Evolutionary conservation across 805 yeast species (phyloP).

Genomic region (Starmerella riodocensis): DNA sequence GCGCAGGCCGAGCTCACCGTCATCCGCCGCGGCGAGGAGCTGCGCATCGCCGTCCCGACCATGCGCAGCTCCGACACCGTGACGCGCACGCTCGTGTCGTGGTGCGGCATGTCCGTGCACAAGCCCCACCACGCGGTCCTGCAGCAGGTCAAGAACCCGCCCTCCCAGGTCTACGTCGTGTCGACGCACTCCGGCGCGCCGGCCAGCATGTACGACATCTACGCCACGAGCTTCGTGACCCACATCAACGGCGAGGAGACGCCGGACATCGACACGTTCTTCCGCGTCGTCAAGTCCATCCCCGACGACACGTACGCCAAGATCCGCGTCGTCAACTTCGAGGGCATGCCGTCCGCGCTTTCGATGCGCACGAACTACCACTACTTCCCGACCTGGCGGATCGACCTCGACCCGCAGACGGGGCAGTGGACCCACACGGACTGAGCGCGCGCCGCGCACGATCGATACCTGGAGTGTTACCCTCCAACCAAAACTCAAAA

Average conservation of each 20-base stretch:
- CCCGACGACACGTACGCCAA: conserved; percentile 74
- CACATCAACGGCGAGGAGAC: conserved; percentile 73
- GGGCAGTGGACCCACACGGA: conserved; percentile 13
- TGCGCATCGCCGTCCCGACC: conserved; percentile 52
- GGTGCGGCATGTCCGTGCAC: conserved; percentile 78
- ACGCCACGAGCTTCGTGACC: conserved; percentile 72
- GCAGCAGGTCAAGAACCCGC: conserved; percentile 63
- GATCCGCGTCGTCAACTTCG: conserved; percentile 68
- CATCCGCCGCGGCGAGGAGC: conserved; percentile 55
- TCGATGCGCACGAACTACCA: conserved; percentile 79
- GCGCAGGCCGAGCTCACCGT: conserved; percentile 43
- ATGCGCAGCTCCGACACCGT: conserved; percentile 42
- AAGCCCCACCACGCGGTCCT: conserved; percentile 88
- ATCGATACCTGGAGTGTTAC: background rate
- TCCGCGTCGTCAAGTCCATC: conserved; percentile 50
- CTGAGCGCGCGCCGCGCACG: background rate
- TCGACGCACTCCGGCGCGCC: conserved; percentile 71
- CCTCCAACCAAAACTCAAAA: background rate
- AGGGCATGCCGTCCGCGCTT: conserved; percentile 73
- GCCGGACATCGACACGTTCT: conserved; percentile 53
- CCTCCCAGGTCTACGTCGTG: conserved; percentile 74
- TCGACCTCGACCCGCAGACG: conserved; percentile 11
- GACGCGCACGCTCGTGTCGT: conserved; percentile 56
- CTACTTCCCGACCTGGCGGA: conserved; percentile 39
- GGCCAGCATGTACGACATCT: conserved; percentile 66